Evolutionary conservation across 495 filamentous ascomycete genomes (phyloP), one percentile per base, ranked within the genome.

Genomic region (Xylaria cubensis): DNA sequence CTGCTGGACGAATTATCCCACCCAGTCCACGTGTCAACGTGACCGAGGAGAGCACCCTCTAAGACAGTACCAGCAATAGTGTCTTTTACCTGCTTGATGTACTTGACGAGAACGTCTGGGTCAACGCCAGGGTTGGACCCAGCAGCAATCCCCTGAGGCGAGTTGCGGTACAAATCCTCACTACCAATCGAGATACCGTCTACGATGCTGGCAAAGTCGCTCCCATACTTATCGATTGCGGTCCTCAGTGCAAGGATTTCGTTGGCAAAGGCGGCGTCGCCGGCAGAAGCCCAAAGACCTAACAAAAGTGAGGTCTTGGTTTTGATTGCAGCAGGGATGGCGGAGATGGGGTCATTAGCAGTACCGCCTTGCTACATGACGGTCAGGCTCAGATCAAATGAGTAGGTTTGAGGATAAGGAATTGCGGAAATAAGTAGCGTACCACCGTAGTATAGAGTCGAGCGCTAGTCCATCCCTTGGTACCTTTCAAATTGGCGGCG

Each of bases 11-110:
- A 78, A 80, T 97, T 92, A 76, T 90, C 90, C 90, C 91, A 97
- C 70, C 90, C 90, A 56, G 91, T 93, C 94, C 95, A 97, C 69
- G 94, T 97, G 81, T 97, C 94, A 78, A 97, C 94, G 81, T 97
- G 93, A 55, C 95, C 94, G 74, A 97, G 83, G 13, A 88, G 83
- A 46, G 82, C 84, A 51, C 78, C 79, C 50, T 83, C 83, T 68
- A 93, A 83, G 56, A 76, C 70, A 46, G 93, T 93, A 73, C 86
- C 86, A 12, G 81, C 68, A 74, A 95, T 88, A 71, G 86, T 80
- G 9, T 82, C 77, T 65, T 89, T 86, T 71, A 91, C 88, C 78
- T 90, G 82, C 61, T 86, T 78, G 84, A 95, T 94, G 85, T 91
- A 93, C 64, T 80, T 76, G 75, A 85, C 88, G 59, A 95, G 80